Conservation (phyloP, 2,329 filamentous ascomycete species). For the Fusarium papillatum region DNA sequence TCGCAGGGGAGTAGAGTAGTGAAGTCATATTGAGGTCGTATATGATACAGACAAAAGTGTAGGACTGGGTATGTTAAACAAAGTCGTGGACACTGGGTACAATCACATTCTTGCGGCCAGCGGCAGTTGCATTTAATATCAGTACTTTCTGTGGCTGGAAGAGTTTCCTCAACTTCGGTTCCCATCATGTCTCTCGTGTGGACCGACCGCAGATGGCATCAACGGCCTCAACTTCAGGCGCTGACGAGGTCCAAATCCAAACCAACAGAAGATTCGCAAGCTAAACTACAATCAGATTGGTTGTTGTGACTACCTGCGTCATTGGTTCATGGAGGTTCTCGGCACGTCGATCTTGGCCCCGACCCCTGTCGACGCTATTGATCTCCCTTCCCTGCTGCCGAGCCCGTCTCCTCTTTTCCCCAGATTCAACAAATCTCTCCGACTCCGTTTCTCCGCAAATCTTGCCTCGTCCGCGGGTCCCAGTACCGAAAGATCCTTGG, state of each 20-base stretch:
- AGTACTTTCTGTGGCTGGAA: neutral
- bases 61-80: neutral
- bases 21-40: constrained; percentile 32
- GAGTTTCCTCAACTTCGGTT: too few species aligned
- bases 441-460: constrained; percentile 12
- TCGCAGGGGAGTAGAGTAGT: constrained; percentile 35
- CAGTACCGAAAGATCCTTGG: neutral
- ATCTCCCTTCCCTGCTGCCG: neutral
- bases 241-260: neutral
- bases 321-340: neutral
- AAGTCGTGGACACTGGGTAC: neutral
- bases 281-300: constrained; percentile 2
- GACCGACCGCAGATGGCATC: neutral
- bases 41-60: neutral
- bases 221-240: neutral
- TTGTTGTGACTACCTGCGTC: neutral
- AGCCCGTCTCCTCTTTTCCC: neutral
- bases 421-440: neutral
- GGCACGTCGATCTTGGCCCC: neutral
- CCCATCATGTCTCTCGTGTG: neutral
- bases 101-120: neutral
- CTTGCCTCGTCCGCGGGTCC: constrained; percentile 18
- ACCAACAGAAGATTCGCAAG: constrained; percentile 8
- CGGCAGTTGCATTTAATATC: neutral
- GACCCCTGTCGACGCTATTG: constrained; percentile 1